Base-by-base conservation (phyloP, 2,329 filamentous ascomycete genomes). In the Sclerotinia borealis region DNA sequence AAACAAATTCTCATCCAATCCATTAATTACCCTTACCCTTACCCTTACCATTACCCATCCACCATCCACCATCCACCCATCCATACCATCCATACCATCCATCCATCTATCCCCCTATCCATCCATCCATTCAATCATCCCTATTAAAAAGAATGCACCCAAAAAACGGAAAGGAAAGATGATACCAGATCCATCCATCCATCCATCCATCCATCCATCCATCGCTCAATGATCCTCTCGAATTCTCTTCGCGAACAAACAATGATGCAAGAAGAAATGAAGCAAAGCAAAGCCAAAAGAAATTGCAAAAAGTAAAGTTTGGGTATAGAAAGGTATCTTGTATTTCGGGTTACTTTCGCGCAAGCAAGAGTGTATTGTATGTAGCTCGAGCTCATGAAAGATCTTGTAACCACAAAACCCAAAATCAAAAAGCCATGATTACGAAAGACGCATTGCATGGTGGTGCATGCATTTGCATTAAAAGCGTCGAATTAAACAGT, bases 181-280 rank as follows among this genome's bases (percentile, higher is more conserved):
- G 47, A 60, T 60, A 41, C 47, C 47, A 60, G 58, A 60, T 60
- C n/a, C 59, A 61, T 43, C 49, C 47, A 61, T 54, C n/a, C 59
- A 52, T n/a, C 59, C 22, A 60, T 60, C n/a, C 59, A 61, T 43
- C 49, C 47, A 61, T 54, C n/a, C 59, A 52, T n/a, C 59, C 22
- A n/a, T n/a, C n/a, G n/a, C n/a, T n/a, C n/a, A n/a, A n/a, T n/a
- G n/a, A n/a, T n/a, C n/a, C n/a, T n/a, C n/a, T n/a, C n/a, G n/a
- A n/a, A n/a, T 22, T 37, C 19, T n/a, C 19, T 31, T 45, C 37
- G 36, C 25, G 47, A 51, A 49, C 17, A 47, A 56, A n/a, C n/a
- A n/a, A n/a, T n/a, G 8, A 31, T 31, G 27, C 37, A 54, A 62
- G 34, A 61, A 61, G 31, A 61, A 49, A 34, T 13, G 54, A 45